Base-by-base conservation (phyloP, 1,139 yeast species). In the Yamadazyma diddensiae region DNA sequence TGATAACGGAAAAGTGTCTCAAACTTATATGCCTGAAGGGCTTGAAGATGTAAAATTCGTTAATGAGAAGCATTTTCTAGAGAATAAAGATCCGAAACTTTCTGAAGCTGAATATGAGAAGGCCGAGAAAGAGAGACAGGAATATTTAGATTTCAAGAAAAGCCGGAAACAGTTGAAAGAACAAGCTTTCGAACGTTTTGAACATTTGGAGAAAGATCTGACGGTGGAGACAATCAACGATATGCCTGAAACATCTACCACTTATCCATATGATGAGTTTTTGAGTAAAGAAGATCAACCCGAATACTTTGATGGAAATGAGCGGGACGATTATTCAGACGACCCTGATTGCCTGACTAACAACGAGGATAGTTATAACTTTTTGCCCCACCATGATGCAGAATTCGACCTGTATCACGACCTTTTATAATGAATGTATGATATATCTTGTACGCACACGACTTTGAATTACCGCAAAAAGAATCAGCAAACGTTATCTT, bases 1-100 rank as follows among this genome's bases (percentile, higher is more conserved):
- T 54, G 64, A 63, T 27, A 77, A 80, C 40, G 98, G 97, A 0
- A 55, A 62, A 31, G 94, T 86, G 2, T 52, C 61, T 25, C 98
- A 94, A 54, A 70, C 65, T 9, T 85, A 83, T 46, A 61, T 84
- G 45, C 94, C 94, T 0, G 61, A 65, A 7, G 78, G 69, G 24
- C 43, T 70, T 24, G 52, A 51, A 6, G 59, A 50, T 6, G 39
- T 54, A 3, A 56, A 49, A 31, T 64, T 76, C 37, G 55, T 64
- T n/a, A 67, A 69, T 28, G 56, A 54, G 21, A 50, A 50, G 3
- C 72, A 70, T 45, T 52, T 68, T 30, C 71, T 70, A 1, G 41
- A 36, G 0, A 34, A 28, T 1, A 36, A 39, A 19, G 75, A 69
- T 37, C 52, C 50, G 0, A 46, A 45, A 5, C 64, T 65, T 5